A percentile compares a stretch with the other conserved stretches of the same genome.
phyloP scores from a whole-genome alignment of 805 yeast species.

The Pichia thaimueangensis region DNA sequence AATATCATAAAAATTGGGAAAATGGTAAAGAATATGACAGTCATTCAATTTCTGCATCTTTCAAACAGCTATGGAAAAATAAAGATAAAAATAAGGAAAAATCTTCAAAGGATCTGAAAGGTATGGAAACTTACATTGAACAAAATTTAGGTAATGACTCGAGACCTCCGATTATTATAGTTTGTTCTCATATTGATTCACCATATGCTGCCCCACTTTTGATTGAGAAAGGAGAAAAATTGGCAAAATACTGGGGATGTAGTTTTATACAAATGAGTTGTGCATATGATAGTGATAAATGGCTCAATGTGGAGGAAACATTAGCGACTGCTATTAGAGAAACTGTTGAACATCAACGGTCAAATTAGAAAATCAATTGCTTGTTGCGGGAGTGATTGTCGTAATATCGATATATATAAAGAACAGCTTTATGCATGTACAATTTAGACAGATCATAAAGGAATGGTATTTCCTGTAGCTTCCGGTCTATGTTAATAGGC shows the following conservation, averaged over 20 bases:
- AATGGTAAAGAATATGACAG: conserved; percentile 63
- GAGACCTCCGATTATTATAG: conserved; percentile 58
- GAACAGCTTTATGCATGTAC: too few relatives aligned
- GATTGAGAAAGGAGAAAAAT: conserved; percentile 48
- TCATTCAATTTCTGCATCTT: conserved; percentile 50
- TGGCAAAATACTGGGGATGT: conserved; percentile 58
- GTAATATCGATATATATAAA: too few relatives aligned
- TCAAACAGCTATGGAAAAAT: conserved; percentile 51
- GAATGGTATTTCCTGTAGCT: too few relatives aligned
- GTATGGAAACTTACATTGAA: background rate
- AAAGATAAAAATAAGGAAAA: conserved; percentile 24
- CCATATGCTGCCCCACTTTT: conserved; percentile 54
- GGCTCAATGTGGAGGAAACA: conserved; percentile 49
- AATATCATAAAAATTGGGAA: conserved; percentile 51
- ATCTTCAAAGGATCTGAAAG: background rate
- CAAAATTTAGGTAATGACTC: conserved; percentile 3
- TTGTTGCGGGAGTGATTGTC: too few relatives aligned
- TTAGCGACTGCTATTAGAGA: conserved; percentile 55
- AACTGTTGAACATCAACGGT: conserved; percentile 1
- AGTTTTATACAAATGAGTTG: conserved; percentile 62
- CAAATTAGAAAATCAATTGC: too few relatives aligned
- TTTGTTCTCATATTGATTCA: conserved; percentile 58
- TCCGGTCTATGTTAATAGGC: too few relatives aligned
- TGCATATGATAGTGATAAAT: conserved; percentile 27
- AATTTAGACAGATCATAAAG: background rate